Evolutionary conservation across 1,284 basidiomycete genomes (phyloP).

Genomic region (Ganoderma lucidum): DNA sequence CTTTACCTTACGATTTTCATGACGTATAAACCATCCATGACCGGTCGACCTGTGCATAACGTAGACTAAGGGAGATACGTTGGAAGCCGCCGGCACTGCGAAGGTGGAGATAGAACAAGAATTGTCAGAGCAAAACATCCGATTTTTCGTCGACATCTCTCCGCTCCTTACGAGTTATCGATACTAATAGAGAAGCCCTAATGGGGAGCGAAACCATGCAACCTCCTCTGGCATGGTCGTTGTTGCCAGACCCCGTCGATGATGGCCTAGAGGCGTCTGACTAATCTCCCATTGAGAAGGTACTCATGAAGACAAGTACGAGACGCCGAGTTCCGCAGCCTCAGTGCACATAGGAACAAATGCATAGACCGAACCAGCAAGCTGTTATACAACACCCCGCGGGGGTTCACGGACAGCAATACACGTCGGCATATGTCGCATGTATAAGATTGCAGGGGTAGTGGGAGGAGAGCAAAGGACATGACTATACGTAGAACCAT

Average conservation of each 20-base stretch:
- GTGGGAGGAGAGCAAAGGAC: slow-evolving; percentile 31
- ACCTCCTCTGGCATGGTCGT: too few species aligned
- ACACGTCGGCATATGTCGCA: slow-evolving; percentile 34
- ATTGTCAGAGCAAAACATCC: too few species aligned
- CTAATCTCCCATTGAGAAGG: not conserved
- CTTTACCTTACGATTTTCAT: not conserved
- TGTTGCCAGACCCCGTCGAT: too few species aligned
- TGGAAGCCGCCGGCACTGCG: too few species aligned
- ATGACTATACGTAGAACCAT: slow-evolving; percentile 35
- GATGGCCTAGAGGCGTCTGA: not conserved
- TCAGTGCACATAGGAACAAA: not conserved
- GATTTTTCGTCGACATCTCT: too few species aligned
- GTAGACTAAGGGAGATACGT: not conserved
- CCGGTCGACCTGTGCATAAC: not conserved
- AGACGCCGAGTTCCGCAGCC: not conserved
- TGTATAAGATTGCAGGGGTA: slow-evolving; percentile 32
- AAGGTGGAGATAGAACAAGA: too few species aligned
- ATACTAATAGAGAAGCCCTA: too few species aligned
- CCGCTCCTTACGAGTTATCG: too few species aligned
- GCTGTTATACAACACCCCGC: slow-evolving; percentile 27
- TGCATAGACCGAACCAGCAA: slow-evolving; percentile 1
- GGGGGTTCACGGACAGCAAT: slow-evolving; percentile 15
- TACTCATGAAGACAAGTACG: not conserved
- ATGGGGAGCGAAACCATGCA: too few species aligned
- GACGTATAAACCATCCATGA: not conserved